Evolutionary conservation across 805 yeast species (phyloP).

Genomic region (Hanseniaspora hatyaiensis): DNA sequence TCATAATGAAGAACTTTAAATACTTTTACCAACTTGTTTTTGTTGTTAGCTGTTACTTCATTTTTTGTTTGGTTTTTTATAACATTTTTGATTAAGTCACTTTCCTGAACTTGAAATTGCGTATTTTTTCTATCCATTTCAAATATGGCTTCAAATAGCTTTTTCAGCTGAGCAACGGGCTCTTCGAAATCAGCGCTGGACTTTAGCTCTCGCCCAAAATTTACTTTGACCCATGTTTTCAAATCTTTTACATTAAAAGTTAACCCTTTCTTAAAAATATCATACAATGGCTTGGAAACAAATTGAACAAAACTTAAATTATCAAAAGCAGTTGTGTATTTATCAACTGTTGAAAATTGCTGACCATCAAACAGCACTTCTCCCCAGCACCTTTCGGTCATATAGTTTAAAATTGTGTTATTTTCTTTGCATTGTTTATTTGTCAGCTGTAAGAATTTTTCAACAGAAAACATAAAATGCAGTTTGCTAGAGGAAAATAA

Average conservation of each 20-base stretch:
- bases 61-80: too few relatives aligned
- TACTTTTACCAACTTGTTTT: constrained; percentile 25
- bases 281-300: constrained; percentile 70
- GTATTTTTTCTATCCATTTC: constrained; percentile 27
- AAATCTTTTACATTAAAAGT: constrained; percentile 40
- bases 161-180: constrained; percentile 39
- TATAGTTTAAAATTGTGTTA: constrained; percentile 29
- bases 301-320: constrained; percentile 48
- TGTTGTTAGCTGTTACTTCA: constrained; percentile 28
- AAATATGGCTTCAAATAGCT: constrained; percentile 46
- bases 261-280: constrained; percentile 50
- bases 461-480: constrained; percentile 53
- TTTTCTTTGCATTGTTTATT: constrained; percentile 30
- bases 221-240: constrained; percentile 34
- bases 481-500: constrained; percentile 60
- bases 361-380: constrained; percentile 41
- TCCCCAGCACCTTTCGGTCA: constrained; percentile 66
- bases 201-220: constrained; percentile 34
- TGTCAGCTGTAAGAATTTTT: constrained; percentile 50
- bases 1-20: constrained; percentile 49
- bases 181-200: constrained; percentile 29
- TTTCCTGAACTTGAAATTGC: neutral
- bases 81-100: too few relatives aligned
- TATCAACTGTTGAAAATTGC: constrained; percentile 34
- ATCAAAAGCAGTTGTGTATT: constrained; percentile 22